Conservation (phyloP, 306 rosid genomes). For the Castanospermum australe region DNA sequence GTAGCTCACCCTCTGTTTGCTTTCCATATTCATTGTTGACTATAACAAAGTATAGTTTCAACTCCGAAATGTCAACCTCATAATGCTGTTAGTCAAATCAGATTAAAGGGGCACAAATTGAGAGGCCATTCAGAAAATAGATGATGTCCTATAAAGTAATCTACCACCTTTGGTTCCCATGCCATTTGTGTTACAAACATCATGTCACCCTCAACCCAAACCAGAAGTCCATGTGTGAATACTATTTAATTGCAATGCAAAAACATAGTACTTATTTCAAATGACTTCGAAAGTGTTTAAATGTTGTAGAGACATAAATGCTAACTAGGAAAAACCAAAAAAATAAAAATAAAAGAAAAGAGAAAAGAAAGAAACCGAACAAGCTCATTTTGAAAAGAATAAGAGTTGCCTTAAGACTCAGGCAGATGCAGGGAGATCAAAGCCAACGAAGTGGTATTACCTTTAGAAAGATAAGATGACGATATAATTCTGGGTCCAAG, state of each 20-base stretch:
- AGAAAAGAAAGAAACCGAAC: neutral
- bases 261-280: neutral
- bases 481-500: slow-evolving; percentile 91
- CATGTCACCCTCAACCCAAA: neutral
- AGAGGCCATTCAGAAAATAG: neutral
- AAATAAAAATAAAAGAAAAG: neutral
- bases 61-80: slow-evolving; percentile 54
- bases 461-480: slow-evolving; percentile 97
- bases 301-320: neutral
- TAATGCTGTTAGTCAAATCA: slow-evolving; percentile 48
- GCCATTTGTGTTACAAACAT: neutral
- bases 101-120: neutral
- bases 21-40: slow-evolving; percentile 77
- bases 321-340: neutral
- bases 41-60: slow-evolving; percentile 66
- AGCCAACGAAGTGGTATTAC: slow-evolving; percentile 36
- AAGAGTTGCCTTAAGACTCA: neutral
- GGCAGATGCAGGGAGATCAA: slow-evolving; percentile 19
- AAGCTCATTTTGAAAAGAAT: neutral
- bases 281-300: neutral
- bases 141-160: neutral
- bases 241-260: neutral
- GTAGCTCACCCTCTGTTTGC: slow-evolving; percentile 73
- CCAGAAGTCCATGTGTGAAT: neutral
- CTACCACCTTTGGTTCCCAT: neutral